phyloP scores from a whole-genome alignment of 768 basidiomycete genomes.

The Boletus huronensis region DNA sequence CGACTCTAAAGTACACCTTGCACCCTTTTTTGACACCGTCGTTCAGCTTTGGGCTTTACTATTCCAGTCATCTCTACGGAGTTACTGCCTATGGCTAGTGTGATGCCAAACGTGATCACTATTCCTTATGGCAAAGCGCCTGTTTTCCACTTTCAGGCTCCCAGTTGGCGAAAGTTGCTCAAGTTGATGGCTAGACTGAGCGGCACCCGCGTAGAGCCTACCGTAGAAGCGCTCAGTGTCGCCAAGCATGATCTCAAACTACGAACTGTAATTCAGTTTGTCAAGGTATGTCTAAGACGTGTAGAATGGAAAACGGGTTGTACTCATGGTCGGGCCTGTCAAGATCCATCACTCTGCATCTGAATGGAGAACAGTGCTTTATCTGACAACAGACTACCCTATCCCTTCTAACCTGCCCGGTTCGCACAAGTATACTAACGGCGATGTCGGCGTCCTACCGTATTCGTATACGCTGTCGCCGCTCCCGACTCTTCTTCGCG shows the following conservation, averaged over 20 bases:
- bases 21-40: constrained; percentile 8
- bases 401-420: constrained; percentile 45
- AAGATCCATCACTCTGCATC: constrained; percentile 57
- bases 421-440: constrained; percentile 47
- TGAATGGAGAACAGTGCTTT: constrained; percentile 73
- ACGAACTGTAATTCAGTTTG: constrained; percentile 75
- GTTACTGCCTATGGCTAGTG: constrained; percentile 44
- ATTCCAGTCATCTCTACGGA: constrained; percentile 51
- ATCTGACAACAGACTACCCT: constrained; percentile 73
- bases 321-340: constrained; percentile 4
- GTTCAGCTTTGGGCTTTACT: constrained; percentile 63
- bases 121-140: constrained; percentile 67
- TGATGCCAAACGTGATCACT: constrained; percentile 71
- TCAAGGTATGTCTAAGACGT: constrained; percentile 49
- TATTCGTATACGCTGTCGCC: constrained; percentile 66
- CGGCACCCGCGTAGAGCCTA: constrained; percentile 66
- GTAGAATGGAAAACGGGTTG: not conserved
- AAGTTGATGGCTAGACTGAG: constrained; percentile 73
- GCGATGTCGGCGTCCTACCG: constrained; percentile 64
- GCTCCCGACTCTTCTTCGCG: constrained; percentile 59
- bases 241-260: constrained; percentile 56
- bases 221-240: constrained; percentile 59
- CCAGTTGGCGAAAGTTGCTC: constrained; percentile 70
- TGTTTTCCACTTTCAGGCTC: constrained; percentile 69
- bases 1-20: not conserved